A percentile compares a stretch with the other conserved stretches of the same genome.
These are phyloP conservation scores for Dothideomycetes sp. DNA, from an alignment of 2,329 filamentous ascomycete species.

Conservation along the genomic window DNA sequence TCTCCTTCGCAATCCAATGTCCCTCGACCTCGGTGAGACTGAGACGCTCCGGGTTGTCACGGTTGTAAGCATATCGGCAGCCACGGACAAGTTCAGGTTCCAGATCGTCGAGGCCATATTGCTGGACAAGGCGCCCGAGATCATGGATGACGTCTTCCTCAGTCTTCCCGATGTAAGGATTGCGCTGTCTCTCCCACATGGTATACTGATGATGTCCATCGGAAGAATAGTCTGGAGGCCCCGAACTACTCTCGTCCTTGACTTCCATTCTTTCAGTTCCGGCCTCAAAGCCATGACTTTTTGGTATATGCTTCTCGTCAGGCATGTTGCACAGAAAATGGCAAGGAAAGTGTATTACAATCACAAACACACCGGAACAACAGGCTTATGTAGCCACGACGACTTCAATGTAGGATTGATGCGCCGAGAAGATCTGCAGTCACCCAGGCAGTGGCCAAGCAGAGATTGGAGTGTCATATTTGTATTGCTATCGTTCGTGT, in stretches of 20 bases:
- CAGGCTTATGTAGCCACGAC: background rate
- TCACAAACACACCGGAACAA: too few relatives aligned
- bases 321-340: background rate
- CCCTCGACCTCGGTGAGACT: conserved; percentile 52
- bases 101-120: conserved; percentile 18
- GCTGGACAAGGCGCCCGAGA: conserved; percentile 19
- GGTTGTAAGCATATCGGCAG: conserved; percentile 19
- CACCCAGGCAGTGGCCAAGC: background rate
- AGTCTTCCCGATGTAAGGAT: conserved; percentile 23
- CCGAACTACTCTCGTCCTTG: conserved; percentile 8
- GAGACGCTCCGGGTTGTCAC: conserved; percentile 17
- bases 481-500: background rate
- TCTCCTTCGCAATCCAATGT: conserved; percentile 49
- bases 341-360: background rate
- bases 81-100: conserved; percentile 21
- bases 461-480: background rate
- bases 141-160: conserved; percentile 22
- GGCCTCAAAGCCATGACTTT: background rate
- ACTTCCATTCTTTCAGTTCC: conserved; percentile 7
- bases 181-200: conserved; percentile 16
- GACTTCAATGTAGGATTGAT: conserved; percentile 1
- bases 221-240: background rate
- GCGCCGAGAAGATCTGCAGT: conserved; percentile 7
- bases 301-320: background rate
- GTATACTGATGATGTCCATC: background rate